Percentiles rank a stretch among this genome's conserved stretches.
These are phyloP conservation scores for Rugonectria rugulosa DNA, from an alignment of 2,329 filamentous ascomycete species.

Conservation along the genomic window DNA sequence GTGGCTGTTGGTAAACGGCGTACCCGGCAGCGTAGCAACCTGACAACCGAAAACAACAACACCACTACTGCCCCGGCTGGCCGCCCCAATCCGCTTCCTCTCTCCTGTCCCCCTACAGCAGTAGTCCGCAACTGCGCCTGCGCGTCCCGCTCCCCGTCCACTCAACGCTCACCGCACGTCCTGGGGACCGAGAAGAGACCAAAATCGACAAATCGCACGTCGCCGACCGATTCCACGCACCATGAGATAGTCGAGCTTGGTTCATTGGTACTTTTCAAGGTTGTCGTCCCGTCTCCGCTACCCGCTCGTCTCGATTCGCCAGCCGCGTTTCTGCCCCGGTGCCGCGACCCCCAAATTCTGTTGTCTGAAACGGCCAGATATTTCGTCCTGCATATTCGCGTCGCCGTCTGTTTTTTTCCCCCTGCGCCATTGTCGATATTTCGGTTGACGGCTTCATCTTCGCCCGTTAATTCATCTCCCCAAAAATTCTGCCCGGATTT, in stretches of 20 bases:
- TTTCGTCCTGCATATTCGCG: constrained; percentile 40
- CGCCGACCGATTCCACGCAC: constrained; percentile 43
- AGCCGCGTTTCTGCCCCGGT: constrained; percentile 33
- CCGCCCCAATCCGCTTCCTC: constrained; percentile 31
- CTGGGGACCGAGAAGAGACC: constrained; percentile 35
- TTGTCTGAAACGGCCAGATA: constrained; percentile 40
- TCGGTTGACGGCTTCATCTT: constrained; percentile 18
- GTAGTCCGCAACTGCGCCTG: constrained; percentile 28
- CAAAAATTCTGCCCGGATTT: constrained; percentile 17
- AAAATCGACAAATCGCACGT: constrained; percentile 46
- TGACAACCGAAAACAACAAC: constrained; percentile 31
- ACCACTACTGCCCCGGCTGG: constrained; percentile 30
- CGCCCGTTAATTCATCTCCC: constrained; percentile 4
- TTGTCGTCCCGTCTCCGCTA: constrained; percentile 25
- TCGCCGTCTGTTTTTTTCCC: constrained; percentile 32
- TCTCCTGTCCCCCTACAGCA: constrained; percentile 34
- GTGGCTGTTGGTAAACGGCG: constrained; percentile 31
- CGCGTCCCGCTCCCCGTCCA: constrained; percentile 33
- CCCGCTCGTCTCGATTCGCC: constrained; percentile 28
- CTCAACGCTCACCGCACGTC: constrained; percentile 33
- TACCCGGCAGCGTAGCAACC: constrained; percentile 37
- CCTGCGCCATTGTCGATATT: constrained; percentile 27
- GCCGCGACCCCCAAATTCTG: constrained; percentile 31
- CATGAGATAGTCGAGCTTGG: constrained; percentile 53
- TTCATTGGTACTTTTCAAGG: constrained; percentile 46